Evolutionary conservation across 306 rosid genomes (phyloP).

Genomic region (Canavalia gladiata): DNA sequence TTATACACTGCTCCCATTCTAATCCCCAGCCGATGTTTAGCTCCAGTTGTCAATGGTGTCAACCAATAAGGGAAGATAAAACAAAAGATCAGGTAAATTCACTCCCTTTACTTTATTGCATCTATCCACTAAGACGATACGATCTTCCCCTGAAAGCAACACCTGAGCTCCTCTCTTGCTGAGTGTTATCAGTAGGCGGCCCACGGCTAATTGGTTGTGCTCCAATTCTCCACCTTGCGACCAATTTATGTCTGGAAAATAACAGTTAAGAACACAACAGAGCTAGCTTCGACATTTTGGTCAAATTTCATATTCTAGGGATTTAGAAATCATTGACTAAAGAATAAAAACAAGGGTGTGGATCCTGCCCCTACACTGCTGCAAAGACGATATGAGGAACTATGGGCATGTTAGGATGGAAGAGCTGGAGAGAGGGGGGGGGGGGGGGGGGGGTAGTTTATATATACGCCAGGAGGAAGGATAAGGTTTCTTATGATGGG

Average conservation of each 20-base stretch:
- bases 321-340: slow-evolving; percentile 36
- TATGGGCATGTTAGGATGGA: not conserved
- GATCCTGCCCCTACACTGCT: slow-evolving; percentile 6
- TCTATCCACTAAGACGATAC: slow-evolving; percentile 69
- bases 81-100: slow-evolving; percentile 23
- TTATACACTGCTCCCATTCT: slow-evolving; percentile 33
- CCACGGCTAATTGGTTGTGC: slow-evolving; percentile 55
- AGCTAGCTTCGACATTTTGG: slow-evolving; percentile 41
- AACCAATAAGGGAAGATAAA: slow-evolving; percentile 41
- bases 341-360: not conserved
- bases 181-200: slow-evolving; percentile 59
- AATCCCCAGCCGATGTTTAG: slow-evolving; percentile 42
- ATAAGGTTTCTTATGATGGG: slow-evolving; percentile 6
- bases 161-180: slow-evolving; percentile 64
- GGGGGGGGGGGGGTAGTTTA: not conserved
- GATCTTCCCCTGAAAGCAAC: slow-evolving; percentile 89
- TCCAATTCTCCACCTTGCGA: slow-evolving; percentile 86
- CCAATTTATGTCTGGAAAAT: slow-evolving; percentile 71
- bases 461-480: not conserved
- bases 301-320: not conserved
- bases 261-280: slow-evolving; percentile 58
- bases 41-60: slow-evolving; percentile 48
- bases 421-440: not conserved
- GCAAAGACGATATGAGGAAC: slow-evolving; percentile 37
- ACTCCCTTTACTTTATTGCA: not conserved